Percentiles rank a stretch among this genome's conserved stretches.
These are phyloP conservation scores for Neocatenulostroma microsporum DNA, from an alignment of 2,329 filamentous ascomycete genomes.

Conservation along the genomic window DNA sequence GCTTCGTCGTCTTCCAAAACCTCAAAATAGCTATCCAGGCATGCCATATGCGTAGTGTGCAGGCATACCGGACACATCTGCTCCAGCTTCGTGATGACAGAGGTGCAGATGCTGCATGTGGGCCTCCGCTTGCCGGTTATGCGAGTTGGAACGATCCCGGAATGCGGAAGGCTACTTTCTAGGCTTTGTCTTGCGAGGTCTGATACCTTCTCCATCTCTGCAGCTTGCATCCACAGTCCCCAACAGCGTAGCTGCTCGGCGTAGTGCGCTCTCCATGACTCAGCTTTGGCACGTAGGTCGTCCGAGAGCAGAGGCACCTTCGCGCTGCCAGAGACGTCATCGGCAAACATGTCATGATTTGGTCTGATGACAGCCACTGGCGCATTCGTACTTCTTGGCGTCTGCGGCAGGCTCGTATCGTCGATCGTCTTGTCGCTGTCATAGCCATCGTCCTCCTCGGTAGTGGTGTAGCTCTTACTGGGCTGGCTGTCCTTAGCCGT, in stretches of 20 bases:
- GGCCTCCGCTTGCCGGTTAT: constrained; percentile 5
- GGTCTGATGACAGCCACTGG: constrained; percentile 46
- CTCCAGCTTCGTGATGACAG: constrained; percentile 18
- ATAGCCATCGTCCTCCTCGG: constrained; percentile 23
- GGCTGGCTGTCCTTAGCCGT: constrained; percentile 24
- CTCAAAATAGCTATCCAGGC: constrained; percentile 16
- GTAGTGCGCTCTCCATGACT: constrained; percentile 50
- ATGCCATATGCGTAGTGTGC: constrained; percentile 23
- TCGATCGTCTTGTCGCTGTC: constrained; percentile 30
- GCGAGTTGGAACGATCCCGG: not conserved
- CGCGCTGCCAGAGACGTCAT: constrained; percentile 36
- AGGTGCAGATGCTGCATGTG: constrained; percentile 24
- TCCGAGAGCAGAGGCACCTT: constrained; percentile 44
- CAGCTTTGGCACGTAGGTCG: constrained; percentile 41
- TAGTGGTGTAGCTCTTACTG: constrained; percentile 19
- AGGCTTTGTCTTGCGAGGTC: not conserved
- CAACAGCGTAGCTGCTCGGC: constrained; percentile 53
- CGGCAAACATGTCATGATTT: constrained; percentile 50
- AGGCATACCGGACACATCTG: constrained; percentile 25
- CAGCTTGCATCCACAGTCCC: constrained; percentile 47
- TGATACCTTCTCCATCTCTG: constrained; percentile 48
- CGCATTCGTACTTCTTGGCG: constrained; percentile 24
- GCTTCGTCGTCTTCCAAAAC: constrained; percentile 8
- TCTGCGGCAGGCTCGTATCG: constrained; percentile 29
- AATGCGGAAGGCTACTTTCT: not conserved